Evolutionary conservation across 257 asterid genomes (phyloP), one percentile per base, ranked within the genome.

Genomic region (Plectranthus barbatus): DNA sequence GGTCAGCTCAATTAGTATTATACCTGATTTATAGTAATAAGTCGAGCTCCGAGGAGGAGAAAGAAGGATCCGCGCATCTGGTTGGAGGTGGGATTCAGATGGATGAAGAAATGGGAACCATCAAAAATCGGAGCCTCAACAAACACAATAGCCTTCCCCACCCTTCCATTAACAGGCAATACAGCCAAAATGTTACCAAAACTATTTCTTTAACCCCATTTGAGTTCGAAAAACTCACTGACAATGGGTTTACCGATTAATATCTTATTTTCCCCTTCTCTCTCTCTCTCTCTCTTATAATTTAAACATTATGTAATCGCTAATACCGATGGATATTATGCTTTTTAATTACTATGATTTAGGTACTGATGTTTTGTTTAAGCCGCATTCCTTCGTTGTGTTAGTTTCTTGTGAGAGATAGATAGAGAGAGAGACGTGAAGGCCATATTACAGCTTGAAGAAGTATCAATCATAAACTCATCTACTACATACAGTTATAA

Each of bases 1-100:
- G 93, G 3, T 53, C 83, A 0, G 76, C 79, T 64, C 96, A 89
- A 63, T 36, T 86, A 36, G 23, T 75, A 0, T 46, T 86, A 9
- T 84, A 80, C 53, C 2, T 14, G 12, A 40, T 82, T 0, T 84
- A 86, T 66, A 73, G 9, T 57, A 62, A 64, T 12, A 73, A 72
- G 62, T 58, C 81, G 3, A 26, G 19, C 0, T 37, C 77, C 0
- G 46, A 69, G 20, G 54, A 66, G 0, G 53, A 19, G 1, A 73
- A 73, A 39, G 53, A 56, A 60, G 79, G 81, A 3, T 73, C 84
- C 7, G 70, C 72, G 67, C 81, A 83, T 6, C 54, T 64, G 2
- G 37, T 72, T 14, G 68, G 31, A 60, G 71, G 72, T 0, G 52
- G 20, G 0, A 8, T 68, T 45, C 61, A 71, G 58, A 72, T 86